Base-by-base conservation (phyloP, 2,329 filamentous ascomycete species). In the Leptographium galeiforme region DNA sequence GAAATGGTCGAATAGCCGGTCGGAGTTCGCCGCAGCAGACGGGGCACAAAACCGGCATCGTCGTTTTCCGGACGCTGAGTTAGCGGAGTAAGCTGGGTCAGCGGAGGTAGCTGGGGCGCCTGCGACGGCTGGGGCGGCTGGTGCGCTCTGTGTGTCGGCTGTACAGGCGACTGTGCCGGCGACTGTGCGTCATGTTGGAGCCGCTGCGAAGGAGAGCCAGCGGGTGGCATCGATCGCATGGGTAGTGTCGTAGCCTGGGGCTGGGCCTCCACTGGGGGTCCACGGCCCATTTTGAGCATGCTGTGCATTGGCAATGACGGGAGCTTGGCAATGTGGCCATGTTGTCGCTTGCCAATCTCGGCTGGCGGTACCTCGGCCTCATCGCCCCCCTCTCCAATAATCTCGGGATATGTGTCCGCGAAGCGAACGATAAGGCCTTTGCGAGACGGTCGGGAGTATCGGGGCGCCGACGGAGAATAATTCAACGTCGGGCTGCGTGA, bases 371-470 rank as follows among this genome's bases (percentile, higher is more conserved):
- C 71, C 52, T 87, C 82, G 53, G 85, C 84, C 66, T 95, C 89
- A 63, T 96, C 91, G 38, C 91, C 91, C 55, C 91, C 91, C 67
- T 91, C 84, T 48, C 91, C 91, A 63, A 97, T 96, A 57, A 95
- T 69, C 48, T 89, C 85, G 8, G 90, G 89, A 53, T 77, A 74
- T 11, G 76, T 77, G 60, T 87, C 81, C 51, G 77, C 78, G 62
- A 96, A 96, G 53, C 75, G 79, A 39, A 96, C 90, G 6, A 72
- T 72, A 57, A 93, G 71, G 11, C 85, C 85, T 66, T 87, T 87
- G 63, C 77, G 79, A 50, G 34, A 36, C 34, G 10, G 36, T 1
- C 46, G 47, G 5, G 25, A 25, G 5, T 11, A 18, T n/a, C 3
- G 45, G 13, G 30, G 4, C 6, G 38, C 13, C 4, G 43, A 7